These are phyloP conservation scores for Aristolochia contorta DNA, from an alignment of 164 flowering plant species.

Conservation along the genomic window DNA sequence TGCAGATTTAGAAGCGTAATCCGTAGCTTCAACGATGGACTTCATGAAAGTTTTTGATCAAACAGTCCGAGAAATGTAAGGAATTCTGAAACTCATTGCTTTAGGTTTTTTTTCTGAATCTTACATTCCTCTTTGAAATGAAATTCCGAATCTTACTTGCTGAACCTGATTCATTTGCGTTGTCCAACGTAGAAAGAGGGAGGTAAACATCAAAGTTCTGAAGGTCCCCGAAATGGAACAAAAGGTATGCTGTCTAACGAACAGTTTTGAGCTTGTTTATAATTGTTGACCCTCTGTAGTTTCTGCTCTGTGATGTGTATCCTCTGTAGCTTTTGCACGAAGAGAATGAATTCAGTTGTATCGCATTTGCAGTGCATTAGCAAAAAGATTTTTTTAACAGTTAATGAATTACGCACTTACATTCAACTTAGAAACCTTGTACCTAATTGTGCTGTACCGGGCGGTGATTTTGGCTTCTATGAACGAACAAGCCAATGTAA, in stretches of 20 bases:
- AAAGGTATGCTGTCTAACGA: conserved; percentile 43
- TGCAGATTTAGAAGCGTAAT: too few relatives aligned
- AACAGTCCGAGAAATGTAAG: conserved; percentile 93
- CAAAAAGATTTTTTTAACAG: neutral
- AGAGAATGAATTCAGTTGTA: neutral
- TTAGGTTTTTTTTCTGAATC: neutral
- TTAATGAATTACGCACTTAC: neutral
- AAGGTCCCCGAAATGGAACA: conserved; percentile 56
- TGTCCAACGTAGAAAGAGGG: conserved; percentile 63
- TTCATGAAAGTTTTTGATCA: conserved; percentile 99
- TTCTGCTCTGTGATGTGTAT: neutral
- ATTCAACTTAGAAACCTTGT: too few relatives aligned
- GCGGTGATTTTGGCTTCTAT: too few relatives aligned
- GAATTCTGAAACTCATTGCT: neutral
- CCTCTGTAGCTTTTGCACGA: neutral
- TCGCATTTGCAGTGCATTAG: neutral
- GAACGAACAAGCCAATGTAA: too few relatives aligned
- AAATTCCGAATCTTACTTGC: neutral
- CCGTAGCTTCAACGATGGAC: conserved; percentile 47
- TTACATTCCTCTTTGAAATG: neutral
- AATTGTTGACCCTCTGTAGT: neutral
- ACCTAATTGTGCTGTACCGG: too few relatives aligned
- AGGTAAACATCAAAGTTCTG: conserved; percentile 55
- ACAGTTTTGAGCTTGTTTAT: neutral
- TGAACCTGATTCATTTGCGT: conserved; percentile 4